Base-by-base conservation (phyloP, 1,139 yeast species). In the Magnusiomyces ingens region DNA sequence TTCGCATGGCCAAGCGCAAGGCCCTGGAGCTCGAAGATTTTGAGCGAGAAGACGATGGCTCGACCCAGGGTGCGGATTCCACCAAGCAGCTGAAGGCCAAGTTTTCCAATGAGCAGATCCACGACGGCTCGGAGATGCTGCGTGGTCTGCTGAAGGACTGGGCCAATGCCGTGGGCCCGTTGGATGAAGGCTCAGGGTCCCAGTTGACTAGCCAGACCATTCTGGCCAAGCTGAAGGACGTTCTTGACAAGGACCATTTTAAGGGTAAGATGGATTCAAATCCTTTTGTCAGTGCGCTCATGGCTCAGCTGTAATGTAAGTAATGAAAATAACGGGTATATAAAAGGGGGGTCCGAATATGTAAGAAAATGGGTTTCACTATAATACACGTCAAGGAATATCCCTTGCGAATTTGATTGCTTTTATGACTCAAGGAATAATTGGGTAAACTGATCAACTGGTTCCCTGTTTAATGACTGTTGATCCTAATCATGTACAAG, bases 1-100 rank as follows among this genome's bases (percentile, higher is more conserved):
- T 93, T 51, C 79, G 81, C 54, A 93, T 93, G 98, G 96, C 99
- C 2, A 93, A 93, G 65, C 79, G 98, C 58, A 91, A 91, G 67
- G 96, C 97, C 0, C 75, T 79, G 5, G 98, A 93, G 65, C 75
- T 93, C 54, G 97, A 90, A 64, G 89, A 82, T 55, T 75, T 81
- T 45, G 77, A 73, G 35, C 70, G 67, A 4, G 80, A 77, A 43
- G 73, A 72, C 22, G 77, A 72, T 49, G 48, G 17, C 2, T 13
- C 36, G 12, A n/a, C 11, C 18, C 12, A 44, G 22, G 32, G 32
- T 8, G 37, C 22, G 19, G n/a, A 26, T 3, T 12, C 19, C 3
- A 67, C 55, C 2, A 51, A 57, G 37, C 57, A 60, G 48, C 58
- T 57, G 17, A 57, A 58, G 36, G 60, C 79, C 2, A 80, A 79